phyloP scores from a whole-genome alignment of 179 eudicot genomes.

The Silene vulgaris region DNA sequence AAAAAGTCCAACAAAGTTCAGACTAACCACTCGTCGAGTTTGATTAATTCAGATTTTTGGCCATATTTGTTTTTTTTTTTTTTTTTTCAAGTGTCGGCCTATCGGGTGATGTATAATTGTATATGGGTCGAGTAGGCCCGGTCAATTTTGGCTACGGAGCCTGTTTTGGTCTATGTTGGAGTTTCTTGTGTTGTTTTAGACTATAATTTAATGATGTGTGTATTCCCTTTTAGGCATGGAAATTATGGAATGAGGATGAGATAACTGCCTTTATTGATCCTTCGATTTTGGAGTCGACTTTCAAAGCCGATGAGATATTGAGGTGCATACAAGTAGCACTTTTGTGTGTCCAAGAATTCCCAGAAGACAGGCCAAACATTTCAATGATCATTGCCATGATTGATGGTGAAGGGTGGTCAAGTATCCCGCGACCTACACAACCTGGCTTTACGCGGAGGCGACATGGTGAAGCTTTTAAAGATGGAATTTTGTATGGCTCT shows the following conservation, averaged over 20 bases:
- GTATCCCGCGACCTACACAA: slow-evolving; percentile 35
- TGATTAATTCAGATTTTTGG: too few species aligned
- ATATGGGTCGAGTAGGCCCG: background rate
- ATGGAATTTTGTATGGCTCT: background rate
- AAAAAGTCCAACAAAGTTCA: too few species aligned
- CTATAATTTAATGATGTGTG: background rate
- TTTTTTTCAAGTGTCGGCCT: too few species aligned
- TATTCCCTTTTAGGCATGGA: slow-evolving; percentile 38
- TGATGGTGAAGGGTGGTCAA: slow-evolving; percentile 28
- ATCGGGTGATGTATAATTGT: too few species aligned
- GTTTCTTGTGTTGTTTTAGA: background rate
- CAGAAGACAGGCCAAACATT: slow-evolving; percentile 42
- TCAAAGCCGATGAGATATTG: slow-evolving; percentile 29
- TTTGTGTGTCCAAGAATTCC: slow-evolving; percentile 44
- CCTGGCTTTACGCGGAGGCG: slow-evolving; percentile 39
- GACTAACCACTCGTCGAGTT: too few species aligned
- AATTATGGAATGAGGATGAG: slow-evolving; percentile 40
- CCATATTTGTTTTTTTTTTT: too few species aligned
- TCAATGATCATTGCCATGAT: slow-evolving; percentile 43
- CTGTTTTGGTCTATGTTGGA: background rate
- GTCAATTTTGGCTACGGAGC: background rate
- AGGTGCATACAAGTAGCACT: slow-evolving; percentile 50
- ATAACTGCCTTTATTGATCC: slow-evolving; percentile 26
- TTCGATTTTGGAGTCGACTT: slow-evolving; percentile 9
- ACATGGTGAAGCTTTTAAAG: background rate